Conservation (phyloP, 1,284 basidiomycete species). For the Sporisorium graminicola region DNA sequence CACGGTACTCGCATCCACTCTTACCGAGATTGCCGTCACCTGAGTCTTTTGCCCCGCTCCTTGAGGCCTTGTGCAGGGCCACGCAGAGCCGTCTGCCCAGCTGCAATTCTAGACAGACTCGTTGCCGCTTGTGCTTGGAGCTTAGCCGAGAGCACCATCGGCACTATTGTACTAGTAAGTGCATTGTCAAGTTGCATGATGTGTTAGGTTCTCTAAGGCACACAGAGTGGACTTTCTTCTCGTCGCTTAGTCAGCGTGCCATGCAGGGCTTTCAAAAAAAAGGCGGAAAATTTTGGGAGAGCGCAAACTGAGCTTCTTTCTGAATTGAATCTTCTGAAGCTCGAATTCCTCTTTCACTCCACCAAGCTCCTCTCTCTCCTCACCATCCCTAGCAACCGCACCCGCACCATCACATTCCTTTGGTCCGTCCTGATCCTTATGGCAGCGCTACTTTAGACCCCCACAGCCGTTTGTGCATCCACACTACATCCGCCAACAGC, state of each 20-base stretch:
- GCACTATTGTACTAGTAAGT: too few species aligned
- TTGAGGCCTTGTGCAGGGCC: background rate
- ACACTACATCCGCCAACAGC: background rate
- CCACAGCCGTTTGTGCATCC: background rate
- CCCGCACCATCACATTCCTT: conserved; percentile 6
- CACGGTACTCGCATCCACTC: background rate
- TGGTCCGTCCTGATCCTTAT: background rate
- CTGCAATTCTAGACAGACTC: background rate
- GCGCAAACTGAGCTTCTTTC: conserved; percentile 21
- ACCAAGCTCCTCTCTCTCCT: background rate
- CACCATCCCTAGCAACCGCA: background rate
- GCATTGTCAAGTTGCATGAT: background rate
- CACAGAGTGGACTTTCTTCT: background rate
- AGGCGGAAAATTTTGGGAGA: conserved; percentile 42
- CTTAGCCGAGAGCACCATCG: background rate
- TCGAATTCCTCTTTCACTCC: conserved; percentile 5
- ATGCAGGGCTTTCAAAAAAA: conserved; percentile 16
- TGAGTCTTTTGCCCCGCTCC: background rate
- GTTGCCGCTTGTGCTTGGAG: too few species aligned
- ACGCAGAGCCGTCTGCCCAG: background rate
- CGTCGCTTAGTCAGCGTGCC: conserved; percentile 29
- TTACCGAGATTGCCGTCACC: conserved; percentile 1
- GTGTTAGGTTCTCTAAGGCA: too few species aligned
- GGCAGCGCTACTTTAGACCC: background rate
- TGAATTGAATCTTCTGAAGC: conserved; percentile 12